These are phyloP conservation scores for Lodderomyces parapsilosis DNA, from an alignment of 1,139 yeast species.

Conservation along the genomic window DNA sequence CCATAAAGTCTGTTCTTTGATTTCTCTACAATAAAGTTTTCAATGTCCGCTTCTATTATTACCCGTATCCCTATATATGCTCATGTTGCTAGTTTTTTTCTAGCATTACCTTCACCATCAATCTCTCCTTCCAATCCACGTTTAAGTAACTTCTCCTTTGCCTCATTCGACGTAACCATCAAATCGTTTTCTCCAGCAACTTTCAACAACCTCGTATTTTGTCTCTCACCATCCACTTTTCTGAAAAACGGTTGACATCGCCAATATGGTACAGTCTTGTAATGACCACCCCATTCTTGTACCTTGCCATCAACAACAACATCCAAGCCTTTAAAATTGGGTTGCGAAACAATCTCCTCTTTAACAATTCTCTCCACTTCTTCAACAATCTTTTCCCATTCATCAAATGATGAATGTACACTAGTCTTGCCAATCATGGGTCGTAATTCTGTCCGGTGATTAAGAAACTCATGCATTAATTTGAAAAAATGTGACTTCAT, in stretches of 20 bases:
- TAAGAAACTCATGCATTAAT: conserved; percentile 73
- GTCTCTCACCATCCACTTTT: conserved; percentile 68
- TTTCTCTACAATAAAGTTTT: no score
- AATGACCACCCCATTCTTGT: conserved; percentile 78
- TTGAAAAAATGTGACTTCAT: conserved; percentile 95
- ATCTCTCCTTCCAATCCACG: conserved; percentile 5
- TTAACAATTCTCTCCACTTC: conserved; percentile 67
- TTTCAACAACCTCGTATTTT: conserved; percentile 39
- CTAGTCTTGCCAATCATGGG: conserved; percentile 62
- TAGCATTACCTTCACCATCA: background rate
- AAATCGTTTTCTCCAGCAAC: conserved; percentile 33
- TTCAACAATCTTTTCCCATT: conserved; percentile 68
- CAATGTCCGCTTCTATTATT: no score
- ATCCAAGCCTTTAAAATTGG: conserved; percentile 49
- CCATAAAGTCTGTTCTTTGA: no score
- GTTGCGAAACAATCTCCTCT: conserved; percentile 45
- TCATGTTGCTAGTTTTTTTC: conserved; percentile 3
- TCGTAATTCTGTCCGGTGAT: conserved; percentile 73
- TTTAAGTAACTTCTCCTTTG: conserved; percentile 4
- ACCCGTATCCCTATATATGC: no score
- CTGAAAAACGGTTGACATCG: conserved; percentile 95
- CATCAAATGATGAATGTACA: conserved; percentile 47
- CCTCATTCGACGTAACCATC: conserved; percentile 7
- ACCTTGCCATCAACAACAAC: conserved; percentile 50
- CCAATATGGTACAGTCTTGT: conserved; percentile 91